Evolutionary conservation across 352 stramenopile species (phyloP).

Genomic region (Phytophthora parvispora): DNA sequence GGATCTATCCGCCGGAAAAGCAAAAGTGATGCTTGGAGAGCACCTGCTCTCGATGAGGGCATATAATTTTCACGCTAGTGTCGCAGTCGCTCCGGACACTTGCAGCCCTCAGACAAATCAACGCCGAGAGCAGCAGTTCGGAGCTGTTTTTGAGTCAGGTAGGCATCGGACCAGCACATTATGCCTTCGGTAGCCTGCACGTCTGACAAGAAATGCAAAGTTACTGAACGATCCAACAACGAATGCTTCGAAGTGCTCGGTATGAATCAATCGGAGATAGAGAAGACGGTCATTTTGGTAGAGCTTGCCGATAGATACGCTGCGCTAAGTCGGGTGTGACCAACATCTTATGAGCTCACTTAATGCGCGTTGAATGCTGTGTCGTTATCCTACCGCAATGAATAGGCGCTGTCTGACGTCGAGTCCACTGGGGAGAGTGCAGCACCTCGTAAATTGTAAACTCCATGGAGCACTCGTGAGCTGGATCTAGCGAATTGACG

Average conservation of each 20-base stretch:
- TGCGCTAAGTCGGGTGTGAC: not conserved
- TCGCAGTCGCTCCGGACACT: not conserved
- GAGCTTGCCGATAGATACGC: not conserved
- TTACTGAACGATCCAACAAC: not conserved
- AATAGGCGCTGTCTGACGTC: constrained; percentile 7
- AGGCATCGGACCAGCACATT: not conserved
- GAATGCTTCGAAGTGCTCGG: too few relatives aligned
- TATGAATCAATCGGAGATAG: too few relatives aligned
- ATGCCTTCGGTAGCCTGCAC: not conserved
- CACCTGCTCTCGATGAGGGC: not conserved
- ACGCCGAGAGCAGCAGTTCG: not conserved
- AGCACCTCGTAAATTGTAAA: constrained; percentile 29
- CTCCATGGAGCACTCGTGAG: constrained; percentile 19
- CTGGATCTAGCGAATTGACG: constrained; percentile 18
- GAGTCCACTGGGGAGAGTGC: constrained; percentile 1
- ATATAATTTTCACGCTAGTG: not conserved
- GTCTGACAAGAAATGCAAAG: not conserved
- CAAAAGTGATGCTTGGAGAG: not conserved
- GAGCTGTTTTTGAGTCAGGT: not conserved
- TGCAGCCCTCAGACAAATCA: not conserved
- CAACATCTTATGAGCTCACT: constrained; percentile 1
- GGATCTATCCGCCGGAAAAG: not conserved
- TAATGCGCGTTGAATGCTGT: not conserved
- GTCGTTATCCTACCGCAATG: not conserved
- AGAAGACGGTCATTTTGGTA: not conserved